Conservation (phyloP, 2,329 filamentous ascomycete genomes). For the Didymella glomerata region DNA sequence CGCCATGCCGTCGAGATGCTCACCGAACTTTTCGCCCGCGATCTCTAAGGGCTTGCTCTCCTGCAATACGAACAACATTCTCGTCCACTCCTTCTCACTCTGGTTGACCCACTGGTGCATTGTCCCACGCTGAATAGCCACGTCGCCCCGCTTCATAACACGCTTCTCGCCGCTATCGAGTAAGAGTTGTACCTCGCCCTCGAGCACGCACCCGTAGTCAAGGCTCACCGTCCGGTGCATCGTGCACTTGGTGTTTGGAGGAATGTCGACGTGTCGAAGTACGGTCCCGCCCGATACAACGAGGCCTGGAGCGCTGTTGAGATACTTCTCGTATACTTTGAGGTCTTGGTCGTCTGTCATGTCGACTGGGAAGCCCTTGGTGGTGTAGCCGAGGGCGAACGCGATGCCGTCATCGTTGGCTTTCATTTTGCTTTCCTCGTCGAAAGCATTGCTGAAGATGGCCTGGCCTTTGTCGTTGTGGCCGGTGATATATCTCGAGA, state of each 20-base stretch:
- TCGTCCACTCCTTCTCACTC: slow-evolving; percentile 44
- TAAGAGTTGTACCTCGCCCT: slow-evolving; percentile 50
- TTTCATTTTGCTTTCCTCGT: slow-evolving; percentile 49
- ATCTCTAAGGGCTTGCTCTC: slow-evolving; percentile 47
- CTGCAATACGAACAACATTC: slow-evolving; percentile 52
- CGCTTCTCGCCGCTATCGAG: slow-evolving; percentile 52
- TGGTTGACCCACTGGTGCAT: slow-evolving; percentile 53
- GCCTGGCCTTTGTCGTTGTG: slow-evolving; percentile 49
- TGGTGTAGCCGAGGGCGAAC: slow-evolving; percentile 61
- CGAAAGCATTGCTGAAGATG: slow-evolving; percentile 48
- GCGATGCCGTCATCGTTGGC: slow-evolving; percentile 55
- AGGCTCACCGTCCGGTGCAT: slow-evolving; percentile 54
- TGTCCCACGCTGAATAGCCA: slow-evolving; percentile 51
- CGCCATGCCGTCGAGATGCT: slow-evolving; percentile 48
- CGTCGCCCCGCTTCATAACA: slow-evolving; percentile 49
- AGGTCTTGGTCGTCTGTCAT: slow-evolving; percentile 59
- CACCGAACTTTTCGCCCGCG: slow-evolving; percentile 43
- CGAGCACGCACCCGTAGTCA: slow-evolving; percentile 52
- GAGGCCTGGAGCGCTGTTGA: slow-evolving; percentile 59
- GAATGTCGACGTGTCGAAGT: slow-evolving; percentile 54
- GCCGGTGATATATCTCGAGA: slow-evolving; percentile 50
- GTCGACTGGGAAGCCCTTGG: slow-evolving; percentile 58
- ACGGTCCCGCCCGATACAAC: slow-evolving; percentile 59
- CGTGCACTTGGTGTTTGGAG: slow-evolving; percentile 45
- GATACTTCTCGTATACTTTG: slow-evolving; percentile 55